A percentile compares a stretch with the other conserved stretches of the same genome.
Evolutionary conservation across 768 basidiomycete genomes (phyloP).

Genomic region (Gelatoporia subvermispora): DNA sequence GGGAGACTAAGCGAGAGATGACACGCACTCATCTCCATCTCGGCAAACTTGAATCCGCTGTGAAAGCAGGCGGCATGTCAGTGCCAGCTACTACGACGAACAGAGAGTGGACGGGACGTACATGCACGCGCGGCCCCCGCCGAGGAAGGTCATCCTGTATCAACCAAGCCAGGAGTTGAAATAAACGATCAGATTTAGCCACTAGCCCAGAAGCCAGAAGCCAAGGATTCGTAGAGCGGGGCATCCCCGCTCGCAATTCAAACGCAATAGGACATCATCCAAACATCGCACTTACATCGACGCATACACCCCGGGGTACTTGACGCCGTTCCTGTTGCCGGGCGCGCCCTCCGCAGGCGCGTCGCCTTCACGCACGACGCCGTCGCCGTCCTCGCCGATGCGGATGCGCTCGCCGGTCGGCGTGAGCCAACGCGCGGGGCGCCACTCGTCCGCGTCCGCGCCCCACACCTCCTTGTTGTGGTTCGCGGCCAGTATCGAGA

Average conservation of each 20-base stretch:
- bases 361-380: background rate
- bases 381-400: constrained; percentile 1
- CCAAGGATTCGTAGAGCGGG: no score
- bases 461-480: constrained; percentile 56
- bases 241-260: no score
- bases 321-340: constrained; percentile 5
- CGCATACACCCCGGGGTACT: constrained; percentile 18
- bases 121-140: constrained; percentile 43
- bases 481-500: constrained; percentile 44
- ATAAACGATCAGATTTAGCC: background rate
- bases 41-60: constrained; percentile 7
- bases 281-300: constrained; percentile 10
- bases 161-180: background rate
- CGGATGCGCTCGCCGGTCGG: background rate
- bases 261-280: no score
- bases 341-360: background rate
- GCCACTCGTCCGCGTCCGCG: constrained; percentile 46
- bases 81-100: background rate
- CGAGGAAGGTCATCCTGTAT: constrained; percentile 43
- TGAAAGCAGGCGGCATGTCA: background rate
- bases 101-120: constrained; percentile 19
- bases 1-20: background rate
- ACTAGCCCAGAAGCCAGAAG: no score
- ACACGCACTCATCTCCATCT: constrained; percentile 3
- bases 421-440: constrained; percentile 58